phyloP scores from a whole-genome alignment of 78 protist genomes.

The Dictyostelium capitatum region DNA sequence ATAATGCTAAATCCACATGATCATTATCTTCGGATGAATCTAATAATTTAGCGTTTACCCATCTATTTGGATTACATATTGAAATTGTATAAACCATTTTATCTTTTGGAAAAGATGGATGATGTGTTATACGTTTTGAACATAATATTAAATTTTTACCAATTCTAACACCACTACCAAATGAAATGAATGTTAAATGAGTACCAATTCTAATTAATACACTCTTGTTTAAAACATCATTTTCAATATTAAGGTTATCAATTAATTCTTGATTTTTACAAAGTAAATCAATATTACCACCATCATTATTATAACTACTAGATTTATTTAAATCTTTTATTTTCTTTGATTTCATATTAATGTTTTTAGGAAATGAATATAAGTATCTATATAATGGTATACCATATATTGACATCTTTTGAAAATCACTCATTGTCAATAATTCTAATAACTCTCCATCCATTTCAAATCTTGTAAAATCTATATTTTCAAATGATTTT shows the following conservation, averaged over 20 bases:
- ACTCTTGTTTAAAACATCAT: background rate
- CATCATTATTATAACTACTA: background rate
- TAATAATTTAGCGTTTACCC: background rate
- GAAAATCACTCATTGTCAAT: background rate
- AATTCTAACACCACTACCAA: constrained; percentile 18
- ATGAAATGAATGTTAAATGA: background rate
- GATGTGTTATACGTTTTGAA: background rate
- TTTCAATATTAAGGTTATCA: background rate
- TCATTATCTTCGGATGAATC: background rate
- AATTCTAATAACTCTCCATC: background rate
- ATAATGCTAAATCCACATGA: background rate
- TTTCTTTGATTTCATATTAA: background rate
- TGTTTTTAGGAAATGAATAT: background rate
- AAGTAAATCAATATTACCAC: background rate
- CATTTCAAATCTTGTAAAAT: constrained; percentile 8
- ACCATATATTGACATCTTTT: background rate
- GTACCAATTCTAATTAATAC: constrained; percentile 23
- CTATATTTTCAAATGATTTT: background rate
- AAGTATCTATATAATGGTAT: background rate
- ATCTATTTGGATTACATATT: background rate
- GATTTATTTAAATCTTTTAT: too few species aligned
- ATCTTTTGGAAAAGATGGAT: background rate
- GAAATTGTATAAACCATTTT: background rate
- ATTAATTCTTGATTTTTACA: too few species aligned
- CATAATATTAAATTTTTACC: background rate